phyloP scores from a whole-genome alignment of 768 basidiomycete genomes.

The Collybiopsis confluens region DNA sequence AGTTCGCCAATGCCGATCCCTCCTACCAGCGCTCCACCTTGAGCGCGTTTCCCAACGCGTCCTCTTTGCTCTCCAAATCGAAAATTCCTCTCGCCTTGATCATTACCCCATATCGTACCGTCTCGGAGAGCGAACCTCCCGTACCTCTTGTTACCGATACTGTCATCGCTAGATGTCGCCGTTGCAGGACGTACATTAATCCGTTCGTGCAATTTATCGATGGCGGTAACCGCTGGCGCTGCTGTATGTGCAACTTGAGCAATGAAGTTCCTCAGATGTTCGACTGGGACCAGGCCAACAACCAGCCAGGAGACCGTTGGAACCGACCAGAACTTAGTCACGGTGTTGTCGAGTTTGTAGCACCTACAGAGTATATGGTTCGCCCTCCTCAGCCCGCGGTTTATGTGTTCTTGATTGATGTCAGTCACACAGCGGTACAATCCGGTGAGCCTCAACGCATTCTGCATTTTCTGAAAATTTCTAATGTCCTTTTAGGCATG shows the following conservation, averaged over 20 bases:
- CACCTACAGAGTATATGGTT: slow-evolving; percentile 99
- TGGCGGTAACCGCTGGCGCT: slow-evolving; percentile 97
- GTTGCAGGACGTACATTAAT: slow-evolving; percentile 96
- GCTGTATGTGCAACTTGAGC: slow-evolving; percentile 97
- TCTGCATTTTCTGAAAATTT: neutral
- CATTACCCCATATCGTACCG: slow-evolving; percentile 84
- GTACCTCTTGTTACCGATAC: slow-evolving; percentile 92
- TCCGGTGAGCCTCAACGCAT: slow-evolving; percentile 49
- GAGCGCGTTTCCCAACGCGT: slow-evolving; percentile 89
- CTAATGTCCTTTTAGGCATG: slow-evolving; percentile 60
- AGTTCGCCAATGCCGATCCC: slow-evolving; percentile 77
- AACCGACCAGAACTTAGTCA: slow-evolving; percentile 89
- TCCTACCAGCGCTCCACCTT: slow-evolving; percentile 91
- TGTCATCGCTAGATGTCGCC: slow-evolving; percentile 91
- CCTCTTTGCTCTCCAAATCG: slow-evolving; percentile 80
- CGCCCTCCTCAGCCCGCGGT: slow-evolving; percentile 97
- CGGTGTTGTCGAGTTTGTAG: slow-evolving; percentile 93
- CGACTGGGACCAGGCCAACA: slow-evolving; percentile 94
- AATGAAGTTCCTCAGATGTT: slow-evolving; percentile 98
- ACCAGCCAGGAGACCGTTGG: slow-evolving; percentile 96
- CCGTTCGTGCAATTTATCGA: slow-evolving; percentile 98
- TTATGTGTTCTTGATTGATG: slow-evolving; percentile 96
- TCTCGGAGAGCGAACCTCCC: slow-evolving; percentile 77
- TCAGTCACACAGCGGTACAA: slow-evolving; percentile 87
- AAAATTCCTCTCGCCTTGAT: slow-evolving; percentile 89